Conservation (phyloP, 495 filamentous ascomycete species). For the Lasiosphaeris hirsuta region DNA sequence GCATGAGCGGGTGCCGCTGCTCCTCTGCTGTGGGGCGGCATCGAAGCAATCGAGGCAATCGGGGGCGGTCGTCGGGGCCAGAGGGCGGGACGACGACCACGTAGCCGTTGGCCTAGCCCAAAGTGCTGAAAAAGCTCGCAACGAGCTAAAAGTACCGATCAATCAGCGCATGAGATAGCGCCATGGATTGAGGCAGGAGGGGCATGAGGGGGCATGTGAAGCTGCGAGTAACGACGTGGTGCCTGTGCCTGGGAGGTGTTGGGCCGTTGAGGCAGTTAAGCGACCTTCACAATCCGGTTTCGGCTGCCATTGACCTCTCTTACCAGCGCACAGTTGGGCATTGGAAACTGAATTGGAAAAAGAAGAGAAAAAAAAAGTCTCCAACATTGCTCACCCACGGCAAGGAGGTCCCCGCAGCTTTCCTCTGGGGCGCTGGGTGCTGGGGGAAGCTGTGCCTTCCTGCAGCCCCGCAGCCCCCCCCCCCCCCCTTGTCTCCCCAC, state of each 20-base stretch:
- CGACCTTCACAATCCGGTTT: too few species aligned
- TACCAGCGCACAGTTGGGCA: background rate
- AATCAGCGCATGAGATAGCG: slow-evolving; percentile 5
- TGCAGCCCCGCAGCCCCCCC: too few species aligned
- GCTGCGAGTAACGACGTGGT: slow-evolving; percentile 16
- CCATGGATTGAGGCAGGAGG: background rate
- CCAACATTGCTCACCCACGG: background rate
- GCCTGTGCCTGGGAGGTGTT: slow-evolving; percentile 8
- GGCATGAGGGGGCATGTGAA: slow-evolving; percentile 12
- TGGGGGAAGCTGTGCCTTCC: too few species aligned
- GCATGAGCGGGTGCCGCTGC: too few species aligned
- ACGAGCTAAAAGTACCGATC: background rate
- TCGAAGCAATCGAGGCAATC: too few species aligned
- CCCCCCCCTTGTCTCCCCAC: too few species aligned
- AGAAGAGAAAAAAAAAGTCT: background rate
- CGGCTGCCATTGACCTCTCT: slow-evolving; percentile 11
- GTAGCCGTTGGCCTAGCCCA: slow-evolving; percentile 8
- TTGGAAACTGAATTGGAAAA: slow-evolving; percentile 1
- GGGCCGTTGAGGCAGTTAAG: background rate
- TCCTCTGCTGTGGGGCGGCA: too few species aligned
- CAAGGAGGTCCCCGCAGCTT: background rate
- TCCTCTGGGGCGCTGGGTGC: too few species aligned
- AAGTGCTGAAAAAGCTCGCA: background rate
- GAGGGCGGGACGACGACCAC: slow-evolving; percentile 9
- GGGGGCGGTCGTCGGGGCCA: background rate